These are phyloP conservation scores for Tricholoma hemisulphureum DNA, from an alignment of 768 basidiomycete genomes.

Conservation along the genomic window DNA sequence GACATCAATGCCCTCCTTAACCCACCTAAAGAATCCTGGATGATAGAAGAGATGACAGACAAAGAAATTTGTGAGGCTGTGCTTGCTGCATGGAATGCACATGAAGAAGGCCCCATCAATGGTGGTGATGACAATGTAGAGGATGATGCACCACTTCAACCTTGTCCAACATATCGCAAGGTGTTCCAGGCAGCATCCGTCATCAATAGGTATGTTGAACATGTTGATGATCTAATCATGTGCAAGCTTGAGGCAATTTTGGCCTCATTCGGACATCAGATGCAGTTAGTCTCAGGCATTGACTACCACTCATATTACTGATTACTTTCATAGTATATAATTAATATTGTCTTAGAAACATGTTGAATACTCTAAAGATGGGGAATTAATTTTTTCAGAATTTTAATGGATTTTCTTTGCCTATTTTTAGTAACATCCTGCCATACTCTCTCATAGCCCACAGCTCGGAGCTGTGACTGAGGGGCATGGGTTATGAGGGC, in stretches of 20 bases:
- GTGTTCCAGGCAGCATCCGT: conserved; percentile 20
- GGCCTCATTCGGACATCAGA: neutral
- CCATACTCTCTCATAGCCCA: no score
- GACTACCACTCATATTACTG: neutral
- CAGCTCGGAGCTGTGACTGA: no score
- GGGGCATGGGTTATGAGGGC: no score
- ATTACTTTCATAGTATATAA: neutral
- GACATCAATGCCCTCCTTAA: no score
- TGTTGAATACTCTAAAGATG: no score
- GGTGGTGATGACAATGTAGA: neutral
- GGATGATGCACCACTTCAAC: neutral
- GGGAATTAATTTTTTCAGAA: no score
- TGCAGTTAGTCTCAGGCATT: neutral
- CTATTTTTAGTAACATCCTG: no score
- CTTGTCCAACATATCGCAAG: conserved; percentile 14
- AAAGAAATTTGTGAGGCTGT: neutral
- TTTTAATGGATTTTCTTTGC: no score
- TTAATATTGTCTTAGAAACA: no score
- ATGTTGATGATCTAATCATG: conserved; percentile 21
- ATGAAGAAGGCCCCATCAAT: neutral
- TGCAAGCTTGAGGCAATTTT: conserved; percentile 18
- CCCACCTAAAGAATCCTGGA: no score
- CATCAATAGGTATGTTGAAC: neutral
- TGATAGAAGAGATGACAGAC: no score
- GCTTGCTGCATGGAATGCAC: neutral